These are phyloP conservation scores for Monosporascus sp. DNA, from an alignment of 2,329 filamentous ascomycete genomes.

Conservation along the genomic window DNA sequence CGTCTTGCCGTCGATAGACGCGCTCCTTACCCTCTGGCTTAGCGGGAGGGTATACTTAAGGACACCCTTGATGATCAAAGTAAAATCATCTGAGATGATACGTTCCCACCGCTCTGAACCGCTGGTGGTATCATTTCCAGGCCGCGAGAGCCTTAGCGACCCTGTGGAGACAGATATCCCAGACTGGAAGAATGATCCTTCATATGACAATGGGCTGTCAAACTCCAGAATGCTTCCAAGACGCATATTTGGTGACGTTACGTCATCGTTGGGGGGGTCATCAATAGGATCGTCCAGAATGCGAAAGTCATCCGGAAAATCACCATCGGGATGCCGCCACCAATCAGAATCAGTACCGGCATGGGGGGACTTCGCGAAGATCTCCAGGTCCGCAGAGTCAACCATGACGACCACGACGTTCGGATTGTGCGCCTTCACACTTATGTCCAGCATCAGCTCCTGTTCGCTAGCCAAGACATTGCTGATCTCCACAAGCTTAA, in stretches of 20 bases:
- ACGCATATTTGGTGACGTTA: conserved; percentile 74
- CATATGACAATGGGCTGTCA: conserved; percentile 82
- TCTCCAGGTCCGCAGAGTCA: conserved; percentile 79
- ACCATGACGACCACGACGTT: conserved; percentile 88
- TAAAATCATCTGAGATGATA: conserved; percentile 86
- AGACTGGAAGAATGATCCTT: conserved; percentile 80
- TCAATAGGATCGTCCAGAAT: conserved; percentile 29
- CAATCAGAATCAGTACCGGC: conserved; percentile 65
- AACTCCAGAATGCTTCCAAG: conserved; percentile 85
- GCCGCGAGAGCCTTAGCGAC: conserved; percentile 73
- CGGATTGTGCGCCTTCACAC: conserved; percentile 83
- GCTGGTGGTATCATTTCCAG: conserved; percentile 83
- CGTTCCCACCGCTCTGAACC: conserved; percentile 85
- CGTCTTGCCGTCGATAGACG: conserved; percentile 53
- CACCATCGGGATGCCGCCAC: conserved; percentile 41
- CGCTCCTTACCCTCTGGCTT: conserved; percentile 54
- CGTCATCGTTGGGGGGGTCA: conserved; percentile 60
- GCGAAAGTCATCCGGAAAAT: conserved; percentile 16
- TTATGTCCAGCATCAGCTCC: conserved; percentile 89
- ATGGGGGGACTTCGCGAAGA: conserved; percentile 91
- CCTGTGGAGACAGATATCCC: conserved; percentile 68
- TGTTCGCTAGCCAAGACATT: conserved; percentile 92
- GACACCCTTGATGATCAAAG: conserved; percentile 85
- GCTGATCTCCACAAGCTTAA: conserved; percentile 73
- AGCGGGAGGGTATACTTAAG: conserved; percentile 72